phyloP scores from a whole-genome alignment of 495 filamentous ascomycete species.

The Aspergillus carlsbadensis region DNA sequence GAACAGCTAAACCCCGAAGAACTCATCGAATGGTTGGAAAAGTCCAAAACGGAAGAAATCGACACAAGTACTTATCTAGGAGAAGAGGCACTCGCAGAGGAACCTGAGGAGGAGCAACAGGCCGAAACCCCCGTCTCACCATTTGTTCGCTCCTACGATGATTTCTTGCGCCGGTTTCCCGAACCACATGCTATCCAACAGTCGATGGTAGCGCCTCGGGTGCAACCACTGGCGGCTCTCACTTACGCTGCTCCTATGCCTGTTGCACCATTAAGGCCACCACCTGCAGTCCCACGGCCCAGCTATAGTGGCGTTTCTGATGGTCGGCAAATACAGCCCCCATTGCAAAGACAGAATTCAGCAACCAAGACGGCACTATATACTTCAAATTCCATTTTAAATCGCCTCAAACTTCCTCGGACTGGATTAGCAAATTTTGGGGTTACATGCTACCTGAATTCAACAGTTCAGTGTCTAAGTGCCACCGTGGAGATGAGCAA shows the following conservation, averaged over 20 bases:
- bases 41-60: conserved; percentile 54
- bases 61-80: conserved; percentile 44
- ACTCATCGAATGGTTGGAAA: conserved; percentile 58
- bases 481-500: conserved; percentile 69
- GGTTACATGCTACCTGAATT: conserved; percentile 89
- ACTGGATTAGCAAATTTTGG: conserved; percentile 81
- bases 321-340: conserved; percentile 53
- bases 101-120: conserved; percentile 34
- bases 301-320: conserved; percentile 90
- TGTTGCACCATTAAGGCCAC: conserved; percentile 61
- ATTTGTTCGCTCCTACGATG: conserved; percentile 61
- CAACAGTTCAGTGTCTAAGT: conserved; percentile 78
- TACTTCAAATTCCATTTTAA: conserved; percentile 39
- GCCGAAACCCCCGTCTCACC: conserved; percentile 35
- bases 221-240: conserved; percentile 25
- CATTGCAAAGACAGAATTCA: conserved; percentile 45
- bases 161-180: conserved; percentile 81
- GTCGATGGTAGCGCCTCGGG: conserved; percentile 62
- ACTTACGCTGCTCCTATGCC: conserved; percentile 43
- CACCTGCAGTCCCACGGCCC: conserved; percentile 78
- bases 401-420: conserved; percentile 53
- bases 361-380: conserved; percentile 48
- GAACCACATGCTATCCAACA: conserved; percentile 68
- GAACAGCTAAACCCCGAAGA: conserved; percentile 62
- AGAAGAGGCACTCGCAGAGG: conserved; percentile 38